Base-by-base conservation (phyloP, 306 rosid species). In the Acacia melanoxylon region DNA sequence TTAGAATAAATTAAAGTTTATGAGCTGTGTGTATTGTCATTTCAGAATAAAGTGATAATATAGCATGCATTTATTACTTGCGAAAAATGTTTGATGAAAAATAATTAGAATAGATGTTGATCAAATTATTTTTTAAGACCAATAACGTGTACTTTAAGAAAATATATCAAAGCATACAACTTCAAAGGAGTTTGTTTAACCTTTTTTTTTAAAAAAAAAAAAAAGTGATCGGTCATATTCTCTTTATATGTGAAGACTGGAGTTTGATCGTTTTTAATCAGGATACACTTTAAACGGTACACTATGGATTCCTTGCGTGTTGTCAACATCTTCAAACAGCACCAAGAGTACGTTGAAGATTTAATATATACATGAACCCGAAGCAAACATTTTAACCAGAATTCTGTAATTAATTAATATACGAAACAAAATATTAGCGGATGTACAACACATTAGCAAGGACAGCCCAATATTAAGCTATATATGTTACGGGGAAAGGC, bases 301-400 rank as follows among this genome's bases (percentile, higher is more conserved):
- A 37, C 41, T 8, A 14, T 68, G 17, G 81, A 84, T 80, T 77
- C 84, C 65, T 80, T 85, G 76, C 85, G 52, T 76, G 75, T 29
- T 8, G 35, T 75, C 45, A 66, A 69, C 80, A 74, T 58, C 41
- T 80, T 79, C 70, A 45, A 25, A 71, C 58, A 45, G 12, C 19
- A 15, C 4, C 14, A 2, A 2, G 13, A 25, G 16, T 59, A 10
- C 29, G 66, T 45, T 71, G 58, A 45, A 45, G 52, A 17, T 22
- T 44, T 42, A 22, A 11, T 4, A 4, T 4, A 10, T 44, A 72
- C 29, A 66, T n/a, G 8, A 3, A 20, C 25, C 72, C 25, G 5
- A 56, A 52, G 1, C 0, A 6, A 52, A 52, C 1, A 6, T 8
- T 2, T n/a, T 20, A 56, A n/a, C 8, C 27, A 20, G 25, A 8